Base-by-base conservation (phyloP, 163 green algal species). In the Volvox carteri region DNA sequence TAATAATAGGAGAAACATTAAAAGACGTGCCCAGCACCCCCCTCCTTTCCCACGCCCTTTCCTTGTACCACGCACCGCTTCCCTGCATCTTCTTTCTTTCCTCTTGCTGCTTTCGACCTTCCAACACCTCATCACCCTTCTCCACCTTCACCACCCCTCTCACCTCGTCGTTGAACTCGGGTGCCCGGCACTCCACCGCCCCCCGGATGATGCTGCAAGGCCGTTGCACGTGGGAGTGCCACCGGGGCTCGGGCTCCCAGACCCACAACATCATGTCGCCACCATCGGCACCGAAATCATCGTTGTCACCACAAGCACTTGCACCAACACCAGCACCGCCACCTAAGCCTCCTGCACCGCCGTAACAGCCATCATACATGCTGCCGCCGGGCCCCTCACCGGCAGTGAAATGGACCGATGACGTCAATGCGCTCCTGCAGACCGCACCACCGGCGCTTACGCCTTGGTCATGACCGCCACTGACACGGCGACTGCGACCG, bases 131-230 rank as follows among this genome's bases (percentile, higher is more conserved):
- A 28, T 2, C 42, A 44, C 28, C 25, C 16, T 8, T 39, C 46
- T 23, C 28, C 74, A n/a, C 0, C 18, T 33, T 50, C 75, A 1
- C 74, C 28, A 46, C 28, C 1, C 12, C 28, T 12, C 78, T 23
- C 37, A 88, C 83, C 48, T 88, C 83, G 39, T 88, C 83, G 6
- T 88, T 73, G 52, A 88, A 88, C 68, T 88, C 83, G 37, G 83
- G 83, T 39, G 83, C 83, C 0, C 83, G 48, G 50, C 83, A 88
- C 35, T 37, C 46, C 9, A 8, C 50, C 3, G 35, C 11, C 5
- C 80, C 80, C 4, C 80, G 60, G 44, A 81, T 37, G n/a, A 88
- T 62, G 2, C 35, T 62, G 12, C 12, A 62, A 23, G 65, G 65
- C 62, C 83, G 83, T 50, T 88, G 83, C 83, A 88, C 35, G 68